A percentile compares a stretch with the other conserved stretches of the same genome.
These are phyloP conservation scores for Cucurbita maxima DNA, from an alignment of 306 rosid species.

Conservation along the genomic window DNA sequence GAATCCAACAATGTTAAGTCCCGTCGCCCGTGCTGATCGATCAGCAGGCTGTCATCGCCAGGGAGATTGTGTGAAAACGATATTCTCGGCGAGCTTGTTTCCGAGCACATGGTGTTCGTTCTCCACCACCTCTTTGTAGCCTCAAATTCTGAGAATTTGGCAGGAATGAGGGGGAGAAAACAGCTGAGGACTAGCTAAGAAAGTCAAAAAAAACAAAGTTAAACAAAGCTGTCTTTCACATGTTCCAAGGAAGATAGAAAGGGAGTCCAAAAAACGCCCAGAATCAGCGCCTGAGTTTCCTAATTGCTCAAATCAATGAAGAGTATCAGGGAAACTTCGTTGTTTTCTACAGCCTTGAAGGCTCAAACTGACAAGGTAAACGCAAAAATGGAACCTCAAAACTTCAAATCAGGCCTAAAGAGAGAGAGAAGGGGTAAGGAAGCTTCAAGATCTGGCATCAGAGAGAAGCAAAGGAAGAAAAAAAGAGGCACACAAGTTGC, in stretches of 20 bases:
- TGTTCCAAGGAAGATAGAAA: conserved; percentile 16
- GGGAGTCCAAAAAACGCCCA: conserved; percentile 8
- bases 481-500: not conserved
- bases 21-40: conserved; percentile 7
- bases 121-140: not conserved
- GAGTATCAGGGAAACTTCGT: conserved; percentile 1
- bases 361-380: not conserved
- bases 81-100: conserved; percentile 49
- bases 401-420: not conserved
- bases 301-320: not conserved
- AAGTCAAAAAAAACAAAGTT: conserved; percentile 17
- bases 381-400: not conserved
- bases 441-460: not conserved
- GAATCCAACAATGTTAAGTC: conserved; percentile 37
- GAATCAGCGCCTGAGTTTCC: conserved; percentile 15
- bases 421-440: not conserved
- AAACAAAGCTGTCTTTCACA: conserved; percentile 11
- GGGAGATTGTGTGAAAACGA: conserved; percentile 54
- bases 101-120: conserved; percentile 40
- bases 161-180: not conserved
- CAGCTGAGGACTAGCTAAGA: not conserved
- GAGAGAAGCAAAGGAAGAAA: too few species aligned
- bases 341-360: conserved; percentile 15
- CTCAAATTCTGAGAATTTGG: not conserved
- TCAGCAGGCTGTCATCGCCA: conserved; percentile 12